Conservation (phyloP, 2,329 filamentous ascomycete species). For the Ilyonectria destructans region DNA sequence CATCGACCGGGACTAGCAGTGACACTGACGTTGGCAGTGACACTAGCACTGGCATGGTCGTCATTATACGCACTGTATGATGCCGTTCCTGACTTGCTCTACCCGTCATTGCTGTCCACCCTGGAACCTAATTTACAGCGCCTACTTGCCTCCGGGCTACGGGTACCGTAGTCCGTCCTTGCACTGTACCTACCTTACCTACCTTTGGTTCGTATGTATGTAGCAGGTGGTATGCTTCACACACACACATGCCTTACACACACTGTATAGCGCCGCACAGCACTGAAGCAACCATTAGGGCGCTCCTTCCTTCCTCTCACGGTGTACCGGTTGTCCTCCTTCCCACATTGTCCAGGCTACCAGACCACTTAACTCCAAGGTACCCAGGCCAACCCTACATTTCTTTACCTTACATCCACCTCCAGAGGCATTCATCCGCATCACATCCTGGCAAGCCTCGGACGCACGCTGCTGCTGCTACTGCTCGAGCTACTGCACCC, state of each 20-base stretch:
- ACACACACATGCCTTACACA: neutral
- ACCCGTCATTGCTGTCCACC: slow-evolving; percentile 2
- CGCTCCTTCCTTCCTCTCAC: neutral
- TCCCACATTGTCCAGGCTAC: neutral
- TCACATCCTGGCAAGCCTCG: slow-evolving; percentile 27
- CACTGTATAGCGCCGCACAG: slow-evolving; percentile 9
- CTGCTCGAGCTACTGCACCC: slow-evolving; percentile 39
- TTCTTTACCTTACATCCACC: slow-evolving; percentile 17
- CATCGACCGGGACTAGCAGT: neutral
- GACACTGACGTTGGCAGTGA: slow-evolving; percentile 4
- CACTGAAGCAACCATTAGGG: neutral
- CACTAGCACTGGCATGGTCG: neutral
- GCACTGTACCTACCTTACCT: no score
- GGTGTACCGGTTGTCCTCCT: slow-evolving; percentile 1
- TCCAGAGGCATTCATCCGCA: slow-evolving; percentile 31
- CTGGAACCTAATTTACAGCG: neutral
- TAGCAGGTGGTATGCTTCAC: no score
- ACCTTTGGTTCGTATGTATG: no score
- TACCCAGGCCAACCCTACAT: slow-evolving; percentile 27
- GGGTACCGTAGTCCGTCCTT: neutral
- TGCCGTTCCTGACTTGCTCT: neutral
- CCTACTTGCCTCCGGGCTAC: neutral
- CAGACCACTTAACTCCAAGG: slow-evolving; percentile 22
- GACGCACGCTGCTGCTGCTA: slow-evolving; percentile 31
- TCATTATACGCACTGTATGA: neutral